Evolutionary conservation across 495 filamentous ascomycete genomes (phyloP).

Genomic region (Tirmania nivea): DNA sequence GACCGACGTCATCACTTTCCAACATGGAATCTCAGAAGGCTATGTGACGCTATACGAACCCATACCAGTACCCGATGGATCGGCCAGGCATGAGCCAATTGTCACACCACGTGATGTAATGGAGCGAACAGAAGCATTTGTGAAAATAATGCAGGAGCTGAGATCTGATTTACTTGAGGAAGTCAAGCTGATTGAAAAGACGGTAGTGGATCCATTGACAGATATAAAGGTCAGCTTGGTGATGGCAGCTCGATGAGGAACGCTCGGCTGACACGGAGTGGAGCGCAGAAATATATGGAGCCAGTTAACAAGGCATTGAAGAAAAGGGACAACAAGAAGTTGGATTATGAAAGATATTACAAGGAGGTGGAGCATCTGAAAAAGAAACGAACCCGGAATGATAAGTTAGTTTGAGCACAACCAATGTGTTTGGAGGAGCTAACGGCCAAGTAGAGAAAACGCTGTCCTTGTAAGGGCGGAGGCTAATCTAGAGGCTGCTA

Average conservation of each 20-base stretch:
- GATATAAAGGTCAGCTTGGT: constrained; percentile 19
- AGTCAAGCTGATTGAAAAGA: constrained; percentile 45
- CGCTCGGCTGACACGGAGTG: not conserved
- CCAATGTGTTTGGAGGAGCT: not conserved
- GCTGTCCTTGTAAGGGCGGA: constrained; percentile 54
- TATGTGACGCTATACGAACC: constrained; percentile 67
- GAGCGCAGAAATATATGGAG: constrained; percentile 44
- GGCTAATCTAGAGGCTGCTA: constrained; percentile 43
- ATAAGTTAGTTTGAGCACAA: constrained; percentile 21
- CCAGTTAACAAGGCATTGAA: constrained; percentile 82
- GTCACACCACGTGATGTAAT: constrained; percentile 42
- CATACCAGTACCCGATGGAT: constrained; percentile 43
- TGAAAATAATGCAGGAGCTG: constrained; percentile 49
- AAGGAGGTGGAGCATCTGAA: constrained; percentile 46
- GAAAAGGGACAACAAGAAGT: constrained; percentile 69
- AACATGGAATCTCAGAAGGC: constrained; percentile 45
- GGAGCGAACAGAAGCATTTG: constrained; percentile 43
- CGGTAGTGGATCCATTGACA: constrained; percentile 49
- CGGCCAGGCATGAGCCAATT: constrained; percentile 29
- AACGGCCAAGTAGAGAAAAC: constrained; percentile 39
- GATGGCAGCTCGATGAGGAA: not conserved
- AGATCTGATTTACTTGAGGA: constrained; percentile 56
- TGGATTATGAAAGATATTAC: constrained; percentile 71
- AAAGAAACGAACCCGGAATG: constrained; percentile 47
- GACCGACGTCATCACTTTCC: constrained; percentile 48